These are phyloP conservation scores for Fusarium sp. DNA, from an alignment of 2,329 filamentous ascomycete genomes.

Conservation along the genomic window DNA sequence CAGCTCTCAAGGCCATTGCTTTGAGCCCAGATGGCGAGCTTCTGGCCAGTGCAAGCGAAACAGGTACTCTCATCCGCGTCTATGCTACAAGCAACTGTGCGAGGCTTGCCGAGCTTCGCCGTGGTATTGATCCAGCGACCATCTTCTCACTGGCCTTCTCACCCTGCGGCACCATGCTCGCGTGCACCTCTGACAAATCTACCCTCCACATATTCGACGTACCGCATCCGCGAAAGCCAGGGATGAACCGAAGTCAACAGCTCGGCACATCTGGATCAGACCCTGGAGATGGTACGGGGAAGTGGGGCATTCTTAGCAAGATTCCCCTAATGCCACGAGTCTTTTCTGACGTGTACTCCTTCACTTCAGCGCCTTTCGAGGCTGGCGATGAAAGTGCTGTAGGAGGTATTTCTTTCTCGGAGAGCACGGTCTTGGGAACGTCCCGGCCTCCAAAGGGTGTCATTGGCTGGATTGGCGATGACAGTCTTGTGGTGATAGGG, in stretches of 20 bases:
- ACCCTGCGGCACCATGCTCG: conserved; percentile 82
- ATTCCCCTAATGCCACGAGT: conserved; percentile 87
- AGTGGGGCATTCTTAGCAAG: conserved; percentile 88
- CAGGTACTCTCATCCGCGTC: conserved; percentile 88
- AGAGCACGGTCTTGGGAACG: conserved; percentile 63
- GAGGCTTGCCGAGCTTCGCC: conserved; percentile 84
- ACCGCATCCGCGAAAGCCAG: conserved; percentile 65
- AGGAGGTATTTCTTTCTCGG: conserved; percentile 59
- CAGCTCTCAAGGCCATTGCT: conserved; percentile 80
- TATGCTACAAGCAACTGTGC: conserved; percentile 86
- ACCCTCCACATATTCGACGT: conserved; percentile 96
- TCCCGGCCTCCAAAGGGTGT: conserved; percentile 81
- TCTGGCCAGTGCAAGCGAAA: conserved; percentile 91
- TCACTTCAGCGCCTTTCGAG: conserved; percentile 83
- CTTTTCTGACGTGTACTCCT: conserved; percentile 92
- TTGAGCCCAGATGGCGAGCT: conserved; percentile 84
- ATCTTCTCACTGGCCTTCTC: conserved; percentile 92
- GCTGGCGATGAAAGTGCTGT: conserved; percentile 78
- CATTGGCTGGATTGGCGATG: conserved; percentile 85
- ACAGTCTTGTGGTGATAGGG: conserved; percentile 80
- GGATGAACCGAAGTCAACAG: conserved; percentile 52
- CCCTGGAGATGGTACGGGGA: conserved; percentile 71
- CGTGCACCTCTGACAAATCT: conserved; percentile 96
- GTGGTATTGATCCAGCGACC: conserved; percentile 88
- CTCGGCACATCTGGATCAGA: conserved; percentile 49